These are phyloP conservation scores for Histomonas meleagridis DNA, from an alignment of 208 protist genomes.

Conservation along the genomic window DNA sequence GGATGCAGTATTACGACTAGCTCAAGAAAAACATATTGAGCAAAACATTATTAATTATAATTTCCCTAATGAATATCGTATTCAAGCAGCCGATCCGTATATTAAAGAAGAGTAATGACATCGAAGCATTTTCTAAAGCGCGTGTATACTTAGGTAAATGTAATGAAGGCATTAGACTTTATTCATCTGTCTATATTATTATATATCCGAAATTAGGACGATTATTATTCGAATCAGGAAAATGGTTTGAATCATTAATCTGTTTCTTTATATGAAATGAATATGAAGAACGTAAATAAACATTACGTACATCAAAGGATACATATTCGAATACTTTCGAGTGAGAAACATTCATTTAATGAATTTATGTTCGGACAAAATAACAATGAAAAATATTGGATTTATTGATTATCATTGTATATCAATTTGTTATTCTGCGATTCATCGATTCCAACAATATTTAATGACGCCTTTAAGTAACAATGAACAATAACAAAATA, in stretches of 20 bases:
- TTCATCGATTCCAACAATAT: neutral
- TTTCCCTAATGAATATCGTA: neutral
- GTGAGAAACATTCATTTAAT: neutral
- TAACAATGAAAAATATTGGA: neutral
- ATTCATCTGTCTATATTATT: neutral
- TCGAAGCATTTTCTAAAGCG: neutral
- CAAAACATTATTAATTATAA: neutral
- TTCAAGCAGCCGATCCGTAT: neutral
- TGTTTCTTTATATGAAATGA: constrained; percentile 26
- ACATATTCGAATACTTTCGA: neutral
- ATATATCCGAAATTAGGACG: constrained; percentile 21
- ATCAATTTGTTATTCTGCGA: neutral
- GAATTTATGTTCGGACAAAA: neutral
- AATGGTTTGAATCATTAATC: neutral
- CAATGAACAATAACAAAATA: too few species aligned
- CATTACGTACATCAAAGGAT: neutral
- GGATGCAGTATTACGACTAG: neutral
- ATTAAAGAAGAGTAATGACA: neutral
- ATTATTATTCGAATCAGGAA: constrained; percentile 5
- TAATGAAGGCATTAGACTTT: neutral
- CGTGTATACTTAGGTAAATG: neutral
- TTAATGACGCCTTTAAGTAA: neutral
- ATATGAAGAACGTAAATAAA: neutral
- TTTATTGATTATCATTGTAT: too few species aligned
- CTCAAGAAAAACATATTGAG: neutral